Percentiles rank a stretch among this genome's conserved stretches.
Evolutionary conservation across 768 basidiomycete genomes (phyloP).

Genomic region (Amanita exitialis): DNA sequence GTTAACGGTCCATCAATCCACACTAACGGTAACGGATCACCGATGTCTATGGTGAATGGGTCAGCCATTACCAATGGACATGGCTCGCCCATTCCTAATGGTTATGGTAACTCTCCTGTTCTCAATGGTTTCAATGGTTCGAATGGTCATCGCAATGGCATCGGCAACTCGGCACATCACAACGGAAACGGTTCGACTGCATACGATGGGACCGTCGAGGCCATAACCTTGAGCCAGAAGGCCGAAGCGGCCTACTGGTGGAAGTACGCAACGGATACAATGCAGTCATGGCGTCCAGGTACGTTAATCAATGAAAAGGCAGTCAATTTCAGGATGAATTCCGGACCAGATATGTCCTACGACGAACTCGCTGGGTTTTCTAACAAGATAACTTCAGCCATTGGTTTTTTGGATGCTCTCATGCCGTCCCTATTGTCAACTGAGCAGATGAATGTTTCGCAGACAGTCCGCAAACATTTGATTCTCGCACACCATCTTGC

Average conservation of each 20-base stretch:
- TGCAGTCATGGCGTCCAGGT: conserved; percentile 3
- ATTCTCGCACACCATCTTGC: not conserved
- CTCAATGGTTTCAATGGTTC: not conserved
- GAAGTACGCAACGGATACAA: conserved; percentile 2
- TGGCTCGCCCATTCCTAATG: not conserved
- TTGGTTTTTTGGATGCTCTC: not conserved
- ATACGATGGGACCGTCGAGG: not conserved
- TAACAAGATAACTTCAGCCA: not conserved
- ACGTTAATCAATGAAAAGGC: not conserved
- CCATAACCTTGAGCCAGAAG: conserved; percentile 1
- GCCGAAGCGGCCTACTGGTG: conserved; percentile 4
- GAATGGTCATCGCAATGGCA: not conserved
- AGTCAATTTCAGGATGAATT: not conserved
- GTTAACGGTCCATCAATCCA: conserved; percentile 3
- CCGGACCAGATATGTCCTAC: conserved; percentile 1
- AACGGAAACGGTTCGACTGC: not conserved
- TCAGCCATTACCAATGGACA: not conserved
- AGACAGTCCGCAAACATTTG: not conserved
- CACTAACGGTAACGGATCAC: not conserved
- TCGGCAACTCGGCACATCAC: not conserved
- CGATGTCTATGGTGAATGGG: not conserved
- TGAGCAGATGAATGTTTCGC: not conserved
- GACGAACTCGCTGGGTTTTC: conserved; percentile 4
- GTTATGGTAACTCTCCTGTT: not conserved
- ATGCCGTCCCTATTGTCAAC: not conserved